phyloP scores from a whole-genome alignment of 805 yeast genomes.

The Tetrapisispora fleetii region DNA sequence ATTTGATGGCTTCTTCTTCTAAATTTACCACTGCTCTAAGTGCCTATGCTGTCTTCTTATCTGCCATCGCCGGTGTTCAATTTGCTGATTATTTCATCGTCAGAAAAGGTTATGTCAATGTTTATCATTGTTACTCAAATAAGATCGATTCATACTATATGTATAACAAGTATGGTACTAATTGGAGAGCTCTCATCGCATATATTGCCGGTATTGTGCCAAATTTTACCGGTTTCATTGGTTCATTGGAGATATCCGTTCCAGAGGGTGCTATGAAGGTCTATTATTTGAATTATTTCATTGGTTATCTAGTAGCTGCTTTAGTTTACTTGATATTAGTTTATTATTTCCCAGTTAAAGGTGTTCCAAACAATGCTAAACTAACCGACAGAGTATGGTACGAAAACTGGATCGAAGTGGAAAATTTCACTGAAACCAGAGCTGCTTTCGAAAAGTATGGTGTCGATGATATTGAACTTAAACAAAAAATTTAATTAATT shows the following conservation, averaged over 20 bases:
- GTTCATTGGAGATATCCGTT: slow-evolving; percentile 68
- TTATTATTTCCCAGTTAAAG: slow-evolving; percentile 42
- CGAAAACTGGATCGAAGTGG: slow-evolving; percentile 56
- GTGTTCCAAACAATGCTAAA: slow-evolving; percentile 32
- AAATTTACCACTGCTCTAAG: slow-evolving; percentile 71
- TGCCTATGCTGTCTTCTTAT: slow-evolving; percentile 74
- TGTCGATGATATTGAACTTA: slow-evolving; percentile 1
- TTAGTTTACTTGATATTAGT: slow-evolving; percentile 45
- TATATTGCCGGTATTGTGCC: slow-evolving; percentile 74
- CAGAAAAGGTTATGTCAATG: slow-evolving; percentile 58
- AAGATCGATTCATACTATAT: slow-evolving; percentile 40
- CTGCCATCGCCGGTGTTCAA: slow-evolving; percentile 74
- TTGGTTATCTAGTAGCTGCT: slow-evolving; percentile 59
- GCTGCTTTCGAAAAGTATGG: slow-evolving; percentile 12
- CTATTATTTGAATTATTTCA: slow-evolving; percentile 64
- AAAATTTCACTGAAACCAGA: slow-evolving; percentile 41
- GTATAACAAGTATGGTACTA: slow-evolving; percentile 54
- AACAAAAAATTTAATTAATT: neutral
- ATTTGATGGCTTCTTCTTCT: slow-evolving; percentile 56
- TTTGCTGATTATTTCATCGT: slow-evolving; percentile 60
- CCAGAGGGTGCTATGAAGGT: slow-evolving; percentile 71
- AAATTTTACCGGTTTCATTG: slow-evolving; percentile 79
- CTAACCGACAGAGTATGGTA: slow-evolving; percentile 41
- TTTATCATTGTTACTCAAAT: slow-evolving; percentile 55
- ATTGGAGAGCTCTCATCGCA: slow-evolving; percentile 79